Evolutionary conservation across 495 filamentous ascomycete genomes (phyloP).

Genomic region (Penicillium paxilli): DNA sequence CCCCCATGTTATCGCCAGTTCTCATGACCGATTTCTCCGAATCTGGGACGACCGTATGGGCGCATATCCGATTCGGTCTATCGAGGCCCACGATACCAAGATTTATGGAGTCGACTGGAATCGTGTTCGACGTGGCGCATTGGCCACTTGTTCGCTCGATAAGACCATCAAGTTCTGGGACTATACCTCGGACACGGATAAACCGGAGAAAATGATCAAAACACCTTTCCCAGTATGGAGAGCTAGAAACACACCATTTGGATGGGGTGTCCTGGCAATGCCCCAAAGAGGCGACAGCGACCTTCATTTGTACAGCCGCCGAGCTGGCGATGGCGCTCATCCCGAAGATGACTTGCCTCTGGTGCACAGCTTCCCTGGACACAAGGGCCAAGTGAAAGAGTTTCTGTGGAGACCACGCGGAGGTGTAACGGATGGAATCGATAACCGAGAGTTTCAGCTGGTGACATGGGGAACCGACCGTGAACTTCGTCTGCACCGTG

Average conservation of each 20-base stretch:
- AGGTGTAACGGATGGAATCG: conserved; percentile 64
- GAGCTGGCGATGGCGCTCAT: conserved; percentile 44
- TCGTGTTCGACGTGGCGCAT: conserved; percentile 63
- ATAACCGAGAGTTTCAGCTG: conserved; percentile 88
- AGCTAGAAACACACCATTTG: conserved; percentile 92
- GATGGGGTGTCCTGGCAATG: conserved; percentile 85
- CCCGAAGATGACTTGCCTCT: conserved; percentile 51
- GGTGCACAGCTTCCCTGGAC: conserved; percentile 74
- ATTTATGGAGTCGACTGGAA: conserved; percentile 98
- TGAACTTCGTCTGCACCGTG: conserved; percentile 74
- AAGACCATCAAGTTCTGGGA: conserved; percentile 96
- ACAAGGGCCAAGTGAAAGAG: conserved; percentile 86
- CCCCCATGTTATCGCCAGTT: conserved; percentile 80
- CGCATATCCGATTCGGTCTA: conserved; percentile 74
- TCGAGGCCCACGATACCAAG: conserved; percentile 89
- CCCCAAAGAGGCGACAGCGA: conserved; percentile 83
- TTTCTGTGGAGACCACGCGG: conserved; percentile 90
- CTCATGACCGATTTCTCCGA: conserved; percentile 80
- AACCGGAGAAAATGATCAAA: conserved; percentile 70
- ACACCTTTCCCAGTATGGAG: conserved; percentile 90
- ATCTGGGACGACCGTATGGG: conserved; percentile 91
- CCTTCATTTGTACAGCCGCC: conserved; percentile 83
- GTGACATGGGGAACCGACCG: conserved; percentile 92
- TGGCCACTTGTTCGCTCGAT: conserved; percentile 89
- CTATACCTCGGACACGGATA: conserved; percentile 61